These are phyloP conservation scores for Eucommia ulmoides DNA, from an alignment of 257 asterid species.

Conservation along the genomic window DNA sequence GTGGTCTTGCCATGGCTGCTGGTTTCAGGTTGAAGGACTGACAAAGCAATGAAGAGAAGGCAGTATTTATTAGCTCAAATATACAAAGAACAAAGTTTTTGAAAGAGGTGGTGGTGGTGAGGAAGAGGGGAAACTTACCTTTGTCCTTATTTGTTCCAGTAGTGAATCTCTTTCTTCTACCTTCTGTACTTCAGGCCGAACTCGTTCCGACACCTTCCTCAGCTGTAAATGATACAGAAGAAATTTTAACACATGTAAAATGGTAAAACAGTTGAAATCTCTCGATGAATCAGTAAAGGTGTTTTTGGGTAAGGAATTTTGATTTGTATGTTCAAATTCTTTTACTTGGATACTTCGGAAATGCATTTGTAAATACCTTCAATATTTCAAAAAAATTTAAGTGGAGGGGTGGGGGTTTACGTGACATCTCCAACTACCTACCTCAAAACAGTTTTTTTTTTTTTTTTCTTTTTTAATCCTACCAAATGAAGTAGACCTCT, in stretches of 20 bases:
- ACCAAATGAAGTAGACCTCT: too few relatives aligned
- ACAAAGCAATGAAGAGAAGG: slow-evolving; percentile 16
- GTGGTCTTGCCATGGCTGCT: slow-evolving; percentile 52
- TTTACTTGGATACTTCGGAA: too few relatives aligned
- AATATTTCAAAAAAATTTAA: too few relatives aligned
- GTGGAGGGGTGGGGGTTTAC: too few relatives aligned
- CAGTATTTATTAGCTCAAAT: slow-evolving; percentile 18
- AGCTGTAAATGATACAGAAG: slow-evolving; percentile 47
- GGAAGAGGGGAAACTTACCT: slow-evolving; percentile 29
- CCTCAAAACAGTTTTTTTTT: too few relatives aligned
- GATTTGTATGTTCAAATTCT: too few relatives aligned
- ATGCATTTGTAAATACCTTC: too few relatives aligned
- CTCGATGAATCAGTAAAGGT: too few relatives aligned
- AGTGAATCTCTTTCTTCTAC: slow-evolving; percentile 67
- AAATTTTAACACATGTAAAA: neutral
- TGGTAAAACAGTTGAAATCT: too few relatives aligned
- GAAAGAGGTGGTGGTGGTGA: neutral
- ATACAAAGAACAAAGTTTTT: neutral
- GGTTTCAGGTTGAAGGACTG: slow-evolving; percentile 92
- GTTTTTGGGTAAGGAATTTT: too few relatives aligned
- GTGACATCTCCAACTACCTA: too few relatives aligned
- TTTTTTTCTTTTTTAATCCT: too few relatives aligned
- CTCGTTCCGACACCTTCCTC: slow-evolving; percentile 60
- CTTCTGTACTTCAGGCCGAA: slow-evolving; percentile 33
- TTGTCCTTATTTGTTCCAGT: slow-evolving; percentile 71